Base-by-base conservation (phyloP, 331 rosid species). In the Pyrus hybrid region DNA sequence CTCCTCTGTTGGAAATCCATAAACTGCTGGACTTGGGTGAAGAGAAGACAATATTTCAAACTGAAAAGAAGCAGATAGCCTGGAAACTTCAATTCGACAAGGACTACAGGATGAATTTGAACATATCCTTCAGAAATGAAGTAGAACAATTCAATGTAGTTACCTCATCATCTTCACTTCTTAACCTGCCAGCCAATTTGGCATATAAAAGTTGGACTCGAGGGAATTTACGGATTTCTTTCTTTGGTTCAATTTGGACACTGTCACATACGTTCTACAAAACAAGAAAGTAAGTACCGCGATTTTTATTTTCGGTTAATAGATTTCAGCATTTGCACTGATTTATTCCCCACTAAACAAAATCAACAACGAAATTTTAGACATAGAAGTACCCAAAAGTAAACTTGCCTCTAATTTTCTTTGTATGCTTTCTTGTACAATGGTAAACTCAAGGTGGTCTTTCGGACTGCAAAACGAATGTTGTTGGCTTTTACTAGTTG, bases 1-100 rank as follows among this genome's bases (percentile, higher is more conserved):
- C 81, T 90, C 99, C 75, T 94, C 92, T 45, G 91, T 92, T 70
- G 99, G 99, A 83, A 81, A 94, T 72, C 99, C 99, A 83, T 97
- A 94, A 68, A 94, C 97, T 18, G 97, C 99, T 51, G 99, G 99
- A 83, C 83, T 92, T 64, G 99, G 99, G 82, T 94, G 99, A 80
- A 94, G 93, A 23, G 93, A 88, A n/a, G 93, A 86, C 77, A 94
- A 80, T 70, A 94, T 70, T 68, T 88, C 93, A 86, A 83, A 92
- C 97, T 94, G 84, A 73, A 80, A 41, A 62, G 58, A 37, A 63
- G 54, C 28, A 74, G 23, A 77, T 65, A 51, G 71, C 37, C 25
- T 1, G 13, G 3, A 64, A 64, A 32, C 45, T 64, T 30, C 69
- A 30, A 64, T 64, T 64, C 17, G 4, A 32, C 16, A 17, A 20